Conservation (phyloP, 148 eudicot genomes). For the Polygonum aviculare region DNA sequence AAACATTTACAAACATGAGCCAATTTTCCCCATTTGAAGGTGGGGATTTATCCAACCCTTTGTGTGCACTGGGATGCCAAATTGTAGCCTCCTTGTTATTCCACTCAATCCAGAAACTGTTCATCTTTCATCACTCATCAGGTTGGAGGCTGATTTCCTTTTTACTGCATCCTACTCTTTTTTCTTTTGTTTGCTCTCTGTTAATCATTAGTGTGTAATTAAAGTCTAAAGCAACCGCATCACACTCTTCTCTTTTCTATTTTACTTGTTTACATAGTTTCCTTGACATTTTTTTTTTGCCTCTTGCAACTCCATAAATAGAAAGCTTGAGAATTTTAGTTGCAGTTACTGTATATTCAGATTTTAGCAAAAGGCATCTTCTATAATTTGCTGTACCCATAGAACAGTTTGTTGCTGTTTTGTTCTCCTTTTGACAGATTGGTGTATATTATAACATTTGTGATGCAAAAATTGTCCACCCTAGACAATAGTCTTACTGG, state of each 20-base stretch:
- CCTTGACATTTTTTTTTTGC: neutral
- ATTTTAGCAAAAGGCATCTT: neutral
- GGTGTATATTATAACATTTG: neutral
- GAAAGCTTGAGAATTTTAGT: neutral
- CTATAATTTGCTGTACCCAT: neutral
- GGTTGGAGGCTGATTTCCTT: neutral
- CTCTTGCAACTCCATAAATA: neutral
- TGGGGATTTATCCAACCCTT: neutral
- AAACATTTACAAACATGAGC: neutral
- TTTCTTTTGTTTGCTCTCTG: neutral
- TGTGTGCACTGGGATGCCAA: too few relatives aligned
- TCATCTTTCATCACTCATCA: neutral
- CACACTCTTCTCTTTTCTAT: neutral
- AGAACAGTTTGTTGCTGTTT: neutral
- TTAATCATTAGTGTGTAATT: conserved; percentile 5
- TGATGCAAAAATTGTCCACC: neutral
- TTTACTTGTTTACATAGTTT: neutral
- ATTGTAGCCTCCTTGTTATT: neutral
- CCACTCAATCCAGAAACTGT: neutral
- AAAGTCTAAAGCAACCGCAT: neutral
- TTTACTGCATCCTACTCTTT: neutral
- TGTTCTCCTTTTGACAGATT: neutral
- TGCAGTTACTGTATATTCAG: neutral
- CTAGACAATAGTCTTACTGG: neutral
- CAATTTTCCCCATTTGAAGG: neutral